Conservation (phyloP, 2,329 filamentous ascomycete species). For the Penicillium capsulatum region DNA sequence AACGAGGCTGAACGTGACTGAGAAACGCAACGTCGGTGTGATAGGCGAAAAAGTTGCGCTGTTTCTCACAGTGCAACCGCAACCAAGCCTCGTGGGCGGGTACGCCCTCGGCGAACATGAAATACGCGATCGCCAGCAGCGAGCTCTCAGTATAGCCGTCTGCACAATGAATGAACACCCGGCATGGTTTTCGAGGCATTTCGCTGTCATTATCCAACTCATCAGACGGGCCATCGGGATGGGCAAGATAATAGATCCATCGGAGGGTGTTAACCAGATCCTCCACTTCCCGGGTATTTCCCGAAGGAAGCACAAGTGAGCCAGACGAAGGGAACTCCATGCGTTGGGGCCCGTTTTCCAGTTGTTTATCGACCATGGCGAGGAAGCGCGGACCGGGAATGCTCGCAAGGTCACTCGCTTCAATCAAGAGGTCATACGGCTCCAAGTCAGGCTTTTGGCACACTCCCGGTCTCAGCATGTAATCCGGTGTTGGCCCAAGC, state of each 20-base stretch:
- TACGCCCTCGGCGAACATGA: constrained; percentile 81
- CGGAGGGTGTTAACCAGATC: constrained; percentile 79
- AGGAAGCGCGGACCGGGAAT: constrained; percentile 67
- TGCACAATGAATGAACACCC: constrained; percentile 84
- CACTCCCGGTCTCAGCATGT: constrained; percentile 45
- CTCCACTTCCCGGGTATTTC: constrained; percentile 77
- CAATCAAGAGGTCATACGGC: constrained; percentile 76
- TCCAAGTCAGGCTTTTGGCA: constrained; percentile 48
- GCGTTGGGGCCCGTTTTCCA: constrained; percentile 50
- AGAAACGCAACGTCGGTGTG: constrained; percentile 81
- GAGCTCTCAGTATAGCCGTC: constrained; percentile 97
- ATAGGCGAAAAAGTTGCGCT: constrained; percentile 95
- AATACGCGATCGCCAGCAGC: constrained; percentile 83
- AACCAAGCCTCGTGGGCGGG: constrained; percentile 85
- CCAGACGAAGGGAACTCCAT: constrained; percentile 91
- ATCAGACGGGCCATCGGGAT: constrained; percentile 49
- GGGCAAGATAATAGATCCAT: constrained; percentile 82
- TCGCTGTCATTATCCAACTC: constrained; percentile 51
- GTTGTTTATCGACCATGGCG: constrained; percentile 57
- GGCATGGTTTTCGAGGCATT: constrained; percentile 55
- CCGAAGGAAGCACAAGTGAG: constrained; percentile 80
- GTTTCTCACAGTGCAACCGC: constrained; percentile 70
- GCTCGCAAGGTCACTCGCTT: constrained; percentile 79
- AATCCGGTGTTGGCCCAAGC: constrained; percentile 80
- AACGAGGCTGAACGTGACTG: constrained; percentile 67